Evolutionary conservation across 1,139 yeast species (phyloP).

Genomic region (Blastobotrys ciferrii): DNA sequence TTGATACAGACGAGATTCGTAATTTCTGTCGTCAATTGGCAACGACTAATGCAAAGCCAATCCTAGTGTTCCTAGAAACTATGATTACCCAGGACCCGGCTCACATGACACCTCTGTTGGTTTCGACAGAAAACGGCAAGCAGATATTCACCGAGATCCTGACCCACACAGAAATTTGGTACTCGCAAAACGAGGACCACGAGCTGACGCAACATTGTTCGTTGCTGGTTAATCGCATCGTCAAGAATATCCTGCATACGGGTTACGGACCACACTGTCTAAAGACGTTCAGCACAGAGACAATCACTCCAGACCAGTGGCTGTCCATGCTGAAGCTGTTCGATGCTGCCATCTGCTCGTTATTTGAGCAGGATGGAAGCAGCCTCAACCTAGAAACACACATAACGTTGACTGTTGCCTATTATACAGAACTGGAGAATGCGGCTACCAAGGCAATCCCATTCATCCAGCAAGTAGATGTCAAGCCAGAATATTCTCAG

Average conservation of each 20-base stretch:
- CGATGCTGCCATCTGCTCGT: constrained; percentile 25
- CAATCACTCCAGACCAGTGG: constrained; percentile 16
- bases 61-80: constrained; percentile 16
- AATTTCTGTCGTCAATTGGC: constrained; percentile 5
- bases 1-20: not conserved
- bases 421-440: constrained; percentile 12
- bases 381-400: not conserved
- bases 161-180: constrained; percentile 23
- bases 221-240: constrained; percentile 16
- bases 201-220: constrained; percentile 10
- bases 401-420: constrained; percentile 3
- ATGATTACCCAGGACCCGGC: constrained; percentile 3
- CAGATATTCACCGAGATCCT: constrained; percentile 20
- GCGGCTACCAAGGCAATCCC: constrained; percentile 20
- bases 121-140: constrained; percentile 16
- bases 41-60: constrained; percentile 8
- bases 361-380: constrained; percentile 12
- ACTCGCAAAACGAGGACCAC: constrained; percentile 17
- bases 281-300: constrained; percentile 13
- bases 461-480: constrained; percentile 19
- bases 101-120: not conserved
- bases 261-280: constrained; percentile 20
- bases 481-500: constrained; percentile 17
- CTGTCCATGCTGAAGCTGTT: constrained; percentile 26
- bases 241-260: constrained; percentile 13